Evolutionary conservation across 805 yeast genomes (phyloP).

Genomic region (Clavispora fructus): DNA sequence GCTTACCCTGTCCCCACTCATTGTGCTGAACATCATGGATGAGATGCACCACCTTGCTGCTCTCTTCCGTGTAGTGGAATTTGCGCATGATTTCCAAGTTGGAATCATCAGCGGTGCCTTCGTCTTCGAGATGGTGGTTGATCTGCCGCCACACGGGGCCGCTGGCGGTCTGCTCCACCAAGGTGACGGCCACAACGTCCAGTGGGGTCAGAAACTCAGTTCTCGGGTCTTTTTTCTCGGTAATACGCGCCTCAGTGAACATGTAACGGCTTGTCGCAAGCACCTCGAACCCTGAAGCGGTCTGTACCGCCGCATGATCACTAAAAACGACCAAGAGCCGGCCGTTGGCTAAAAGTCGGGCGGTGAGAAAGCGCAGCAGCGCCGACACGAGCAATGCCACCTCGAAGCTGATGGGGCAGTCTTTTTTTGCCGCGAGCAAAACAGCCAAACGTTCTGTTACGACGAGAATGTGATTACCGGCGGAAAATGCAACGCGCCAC

Average conservation of each 20-base stretch:
- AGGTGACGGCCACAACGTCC: conserved; percentile 1
- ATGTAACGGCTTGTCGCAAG: conserved; percentile 6
- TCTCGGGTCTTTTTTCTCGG: neutral
- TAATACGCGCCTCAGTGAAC: conserved; percentile 1
- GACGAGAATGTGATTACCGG: conserved; percentile 6
- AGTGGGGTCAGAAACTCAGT: neutral
- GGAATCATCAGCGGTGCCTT: conserved; percentile 3
- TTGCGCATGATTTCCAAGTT: conserved; percentile 5
- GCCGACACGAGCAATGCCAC: conserved; percentile 2
- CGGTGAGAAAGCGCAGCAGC: conserved; percentile 5
- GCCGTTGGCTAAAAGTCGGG: conserved; percentile 2
- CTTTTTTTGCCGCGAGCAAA: conserved; percentile 1
- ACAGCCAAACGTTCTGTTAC: conserved; percentile 7
- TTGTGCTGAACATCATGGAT: conserved; percentile 10
- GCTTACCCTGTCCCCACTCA: conserved; percentile 5
- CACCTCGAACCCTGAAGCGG: conserved; percentile 4
- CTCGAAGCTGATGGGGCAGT: neutral
- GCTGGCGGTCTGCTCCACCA: conserved; percentile 7
- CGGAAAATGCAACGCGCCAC: conserved; percentile 4
- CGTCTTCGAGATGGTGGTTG: neutral
- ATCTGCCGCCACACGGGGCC: conserved; percentile 10
- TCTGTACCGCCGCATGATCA: conserved; percentile 10
- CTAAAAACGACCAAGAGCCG: conserved; percentile 5
- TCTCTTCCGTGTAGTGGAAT: conserved; percentile 9
- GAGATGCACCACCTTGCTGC: conserved; percentile 8